phyloP scores from a whole-genome alignment of 2,329 filamentous ascomycete species.

The Colletotrichum ledebouriae region DNA sequence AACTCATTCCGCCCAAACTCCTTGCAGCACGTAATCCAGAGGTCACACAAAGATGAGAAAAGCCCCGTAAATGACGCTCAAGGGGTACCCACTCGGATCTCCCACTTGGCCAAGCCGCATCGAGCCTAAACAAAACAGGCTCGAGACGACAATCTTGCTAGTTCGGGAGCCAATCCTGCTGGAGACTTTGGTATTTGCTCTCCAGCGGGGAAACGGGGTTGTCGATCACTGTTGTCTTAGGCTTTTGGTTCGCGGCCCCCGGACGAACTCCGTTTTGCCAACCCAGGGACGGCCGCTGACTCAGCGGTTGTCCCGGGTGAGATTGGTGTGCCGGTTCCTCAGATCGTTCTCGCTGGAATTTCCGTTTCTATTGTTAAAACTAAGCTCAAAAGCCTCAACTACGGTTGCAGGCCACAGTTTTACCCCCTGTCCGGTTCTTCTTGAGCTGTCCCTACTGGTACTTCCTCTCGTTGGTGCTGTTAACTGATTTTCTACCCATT shows the following conservation, averaged over 20 bases:
- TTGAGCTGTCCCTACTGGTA: no score
- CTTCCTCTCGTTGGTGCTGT: no score
- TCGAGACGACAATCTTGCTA: neutral
- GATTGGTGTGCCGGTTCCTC: neutral
- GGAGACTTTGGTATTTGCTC: neutral
- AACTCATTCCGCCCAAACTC: neutral
- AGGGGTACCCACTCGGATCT: conserved; percentile 3
- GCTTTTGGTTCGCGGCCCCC: no score
- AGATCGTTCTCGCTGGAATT: neutral
- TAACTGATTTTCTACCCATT: no score
- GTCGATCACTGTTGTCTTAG: no score
- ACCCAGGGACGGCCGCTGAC: conserved; percentile 8
- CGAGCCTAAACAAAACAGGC: conserved; percentile 9
- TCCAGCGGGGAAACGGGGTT: neutral
- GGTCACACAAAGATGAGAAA: neutral
- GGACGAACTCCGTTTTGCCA: neutral
- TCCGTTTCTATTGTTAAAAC: neutral
- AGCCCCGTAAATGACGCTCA: neutral
- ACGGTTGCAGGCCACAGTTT: no score
- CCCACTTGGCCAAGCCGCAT: conserved; percentile 2
- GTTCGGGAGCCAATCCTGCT: neutral
- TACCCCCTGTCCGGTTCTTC: no score
- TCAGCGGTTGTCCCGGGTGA: conserved; percentile 26
- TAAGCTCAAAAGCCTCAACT: neutral
- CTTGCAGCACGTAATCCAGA: neutral